A percentile compares a stretch with the other conserved stretches of the same genome.
These are phyloP conservation scores for Adiantum capillusveneris DNA, from an alignment of 75 land plant genomes.

Conservation along the genomic window DNA sequence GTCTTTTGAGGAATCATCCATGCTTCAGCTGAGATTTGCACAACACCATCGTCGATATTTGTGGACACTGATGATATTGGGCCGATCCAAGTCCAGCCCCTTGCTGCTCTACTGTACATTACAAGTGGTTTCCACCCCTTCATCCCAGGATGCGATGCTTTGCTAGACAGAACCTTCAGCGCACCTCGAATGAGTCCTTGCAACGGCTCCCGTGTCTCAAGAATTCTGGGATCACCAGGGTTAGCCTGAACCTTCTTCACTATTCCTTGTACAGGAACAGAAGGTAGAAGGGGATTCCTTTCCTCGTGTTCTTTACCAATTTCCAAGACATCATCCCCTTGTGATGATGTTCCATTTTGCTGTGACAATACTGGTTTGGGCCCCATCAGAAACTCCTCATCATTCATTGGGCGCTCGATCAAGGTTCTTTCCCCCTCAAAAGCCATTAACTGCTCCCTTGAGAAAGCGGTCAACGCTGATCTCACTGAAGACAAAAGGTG, in stretches of 20 bases:
- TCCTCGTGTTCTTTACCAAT: slow-evolving; percentile 17
- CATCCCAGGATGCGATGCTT: slow-evolving; percentile 78
- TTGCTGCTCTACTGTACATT: slow-evolving; percentile 50
- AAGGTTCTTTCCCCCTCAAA: background rate
- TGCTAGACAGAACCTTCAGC: slow-evolving; percentile 67
- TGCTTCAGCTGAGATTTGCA: slow-evolving; percentile 64
- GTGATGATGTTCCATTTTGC: background rate
- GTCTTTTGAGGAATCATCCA: slow-evolving; percentile 90
- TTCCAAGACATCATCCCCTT: background rate
- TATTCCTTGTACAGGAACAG: slow-evolving; percentile 68
- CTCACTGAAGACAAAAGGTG: slow-evolving; percentile 88
- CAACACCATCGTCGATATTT: slow-evolving; percentile 27
- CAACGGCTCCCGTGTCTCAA: slow-evolving; percentile 85
- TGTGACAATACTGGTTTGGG: slow-evolving; percentile 4
- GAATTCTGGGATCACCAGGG: slow-evolving; percentile 84
- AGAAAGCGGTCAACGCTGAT: slow-evolving; percentile 50
- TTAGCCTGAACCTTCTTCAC: slow-evolving; percentile 67
- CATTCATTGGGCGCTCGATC: slow-evolving; percentile 21
- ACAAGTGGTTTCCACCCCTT: slow-evolving; percentile 94
- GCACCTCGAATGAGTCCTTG: slow-evolving; percentile 90
- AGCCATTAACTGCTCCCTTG: slow-evolving; percentile 20
- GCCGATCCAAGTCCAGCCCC: slow-evolving; percentile 89
- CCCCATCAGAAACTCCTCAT: slow-evolving; percentile 12
- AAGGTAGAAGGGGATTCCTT: slow-evolving; percentile 24
- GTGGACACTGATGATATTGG: slow-evolving; percentile 38